phyloP scores from a whole-genome alignment of 129 eudicot genomes.

The Centrapalus pauciflorus region DNA sequence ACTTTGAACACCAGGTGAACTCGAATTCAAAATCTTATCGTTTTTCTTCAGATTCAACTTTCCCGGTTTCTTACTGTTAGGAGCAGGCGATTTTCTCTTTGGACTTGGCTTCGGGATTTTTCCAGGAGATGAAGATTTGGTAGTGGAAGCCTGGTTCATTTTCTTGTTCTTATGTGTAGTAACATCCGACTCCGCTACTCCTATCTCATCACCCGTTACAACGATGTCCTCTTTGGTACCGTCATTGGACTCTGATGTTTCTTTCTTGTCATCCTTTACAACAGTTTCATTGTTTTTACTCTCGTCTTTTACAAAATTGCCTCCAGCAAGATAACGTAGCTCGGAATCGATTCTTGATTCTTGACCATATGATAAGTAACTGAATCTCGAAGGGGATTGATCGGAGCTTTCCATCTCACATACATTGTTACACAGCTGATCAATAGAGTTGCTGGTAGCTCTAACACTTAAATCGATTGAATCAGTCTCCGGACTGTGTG shows the following conservation, averaged over 20 bases:
- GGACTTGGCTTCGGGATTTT: slow-evolving; percentile 20
- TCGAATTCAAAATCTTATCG: slow-evolving; percentile 28
- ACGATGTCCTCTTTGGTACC: not conserved
- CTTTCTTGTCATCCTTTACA: slow-evolving; percentile 20
- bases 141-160: not conserved
- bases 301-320: slow-evolving; percentile 25
- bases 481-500: slow-evolving; percentile 41
- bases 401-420: slow-evolving; percentile 85
- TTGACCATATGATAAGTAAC: slow-evolving; percentile 61
- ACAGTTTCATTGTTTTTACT: slow-evolving; percentile 14
- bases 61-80: slow-evolving; percentile 28
- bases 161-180: slow-evolving; percentile 14
- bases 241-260: not conserved
- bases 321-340: slow-evolving; percentile 55
- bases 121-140: slow-evolving; percentile 21
- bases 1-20: slow-evolving; percentile 20
- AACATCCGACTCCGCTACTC: not conserved
- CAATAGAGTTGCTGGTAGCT: slow-evolving; percentile 49
- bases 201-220: slow-evolving; percentile 9
- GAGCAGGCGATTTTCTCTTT: slow-evolving; percentile 26
- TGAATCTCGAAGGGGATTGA: slow-evolving; percentile 54
- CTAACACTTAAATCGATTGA: slow-evolving; percentile 55
- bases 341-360: slow-evolving; percentile 83
- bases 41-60: slow-evolving; percentile 19
- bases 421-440: slow-evolving; percentile 51